Conservation (phyloP, 768 basidiomycete genomes). For the Dentipellis fragilis region DNA sequence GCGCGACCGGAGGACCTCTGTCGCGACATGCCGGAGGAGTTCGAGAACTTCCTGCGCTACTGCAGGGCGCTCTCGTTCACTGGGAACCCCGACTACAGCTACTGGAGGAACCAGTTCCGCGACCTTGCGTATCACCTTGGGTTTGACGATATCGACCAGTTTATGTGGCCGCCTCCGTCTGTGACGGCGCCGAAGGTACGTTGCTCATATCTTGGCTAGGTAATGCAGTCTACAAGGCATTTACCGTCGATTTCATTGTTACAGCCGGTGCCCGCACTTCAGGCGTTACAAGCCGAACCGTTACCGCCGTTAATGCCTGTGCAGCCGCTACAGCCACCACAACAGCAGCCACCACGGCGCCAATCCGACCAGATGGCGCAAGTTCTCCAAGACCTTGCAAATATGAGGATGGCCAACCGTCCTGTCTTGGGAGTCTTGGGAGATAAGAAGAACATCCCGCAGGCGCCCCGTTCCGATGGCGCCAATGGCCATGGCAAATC, state of each 20-base stretch:
- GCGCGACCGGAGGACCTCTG: conserved; percentile 61
- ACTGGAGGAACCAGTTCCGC: conserved; percentile 57
- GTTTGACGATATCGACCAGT: conserved; percentile 45
- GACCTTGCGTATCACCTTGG: conserved; percentile 52
- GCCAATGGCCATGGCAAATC: neutral
- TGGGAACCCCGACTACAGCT: conserved; percentile 58
- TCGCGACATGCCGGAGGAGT: conserved; percentile 55
- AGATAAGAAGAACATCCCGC: conserved; percentile 12
- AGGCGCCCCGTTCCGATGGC: neutral
- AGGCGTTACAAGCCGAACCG: conserved; percentile 23
- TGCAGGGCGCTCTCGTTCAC: conserved; percentile 58
- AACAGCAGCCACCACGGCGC: neutral
- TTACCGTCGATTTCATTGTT: neutral
- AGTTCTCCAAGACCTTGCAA: conserved; percentile 5
- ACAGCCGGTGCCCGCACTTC: conserved; percentile 22
- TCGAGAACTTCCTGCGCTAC: conserved; percentile 70
- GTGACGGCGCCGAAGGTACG: conserved; percentile 18
- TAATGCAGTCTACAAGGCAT: too few species aligned
- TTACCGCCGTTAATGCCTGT: neutral
- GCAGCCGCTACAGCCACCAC: neutral
- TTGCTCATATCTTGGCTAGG: neutral
- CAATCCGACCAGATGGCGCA: neutral
- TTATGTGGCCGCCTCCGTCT: conserved; percentile 58
- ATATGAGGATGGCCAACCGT: conserved; percentile 5
- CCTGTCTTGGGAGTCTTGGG: conserved; percentile 9